These are phyloP conservation scores for Clavispora phyllophila DNA, from an alignment of 805 yeast genomes.

Conservation along the genomic window DNA sequence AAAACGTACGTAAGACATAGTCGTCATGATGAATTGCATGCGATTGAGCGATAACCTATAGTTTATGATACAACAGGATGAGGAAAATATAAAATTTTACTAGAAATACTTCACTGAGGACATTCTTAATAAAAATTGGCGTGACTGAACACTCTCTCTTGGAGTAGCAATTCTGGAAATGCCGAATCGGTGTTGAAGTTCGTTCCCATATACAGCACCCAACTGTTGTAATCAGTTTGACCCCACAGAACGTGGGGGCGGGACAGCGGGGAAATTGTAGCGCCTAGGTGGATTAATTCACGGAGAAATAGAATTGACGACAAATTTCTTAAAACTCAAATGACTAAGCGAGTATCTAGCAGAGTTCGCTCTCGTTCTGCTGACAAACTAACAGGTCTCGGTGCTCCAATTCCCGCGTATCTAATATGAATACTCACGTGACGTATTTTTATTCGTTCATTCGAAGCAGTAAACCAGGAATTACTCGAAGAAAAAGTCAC, in stretches of 20 bases:
- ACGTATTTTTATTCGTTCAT: neutral
- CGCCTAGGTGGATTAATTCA: no score
- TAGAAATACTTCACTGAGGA: no score
- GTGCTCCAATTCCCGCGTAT: constrained; percentile 2
- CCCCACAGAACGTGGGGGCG: constrained; percentile 1
- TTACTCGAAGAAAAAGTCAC: no score
- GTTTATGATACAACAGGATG: no score
- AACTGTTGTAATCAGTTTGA: neutral
- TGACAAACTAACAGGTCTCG: constrained; percentile 1
- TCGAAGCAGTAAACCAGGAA: neutral
- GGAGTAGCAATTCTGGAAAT: neutral
- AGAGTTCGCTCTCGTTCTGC: neutral
- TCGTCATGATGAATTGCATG: neutral
- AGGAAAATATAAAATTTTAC: no score
- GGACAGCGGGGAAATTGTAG: neutral
- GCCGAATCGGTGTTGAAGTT: neutral
- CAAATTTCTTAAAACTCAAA: no score
- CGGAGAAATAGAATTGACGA: no score
- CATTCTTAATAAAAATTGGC: no score
- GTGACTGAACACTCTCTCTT: neutral
- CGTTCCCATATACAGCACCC: neutral
- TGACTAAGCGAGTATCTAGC: neutral
- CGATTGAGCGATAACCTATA: no score
- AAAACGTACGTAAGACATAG: neutral
- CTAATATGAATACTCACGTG: neutral